Evolutionary conservation across 192 early-diverging fungal species (phyloP), one percentile per base, ranked within the genome.

Genomic region (Phlyctochytrium bullatum): DNA sequence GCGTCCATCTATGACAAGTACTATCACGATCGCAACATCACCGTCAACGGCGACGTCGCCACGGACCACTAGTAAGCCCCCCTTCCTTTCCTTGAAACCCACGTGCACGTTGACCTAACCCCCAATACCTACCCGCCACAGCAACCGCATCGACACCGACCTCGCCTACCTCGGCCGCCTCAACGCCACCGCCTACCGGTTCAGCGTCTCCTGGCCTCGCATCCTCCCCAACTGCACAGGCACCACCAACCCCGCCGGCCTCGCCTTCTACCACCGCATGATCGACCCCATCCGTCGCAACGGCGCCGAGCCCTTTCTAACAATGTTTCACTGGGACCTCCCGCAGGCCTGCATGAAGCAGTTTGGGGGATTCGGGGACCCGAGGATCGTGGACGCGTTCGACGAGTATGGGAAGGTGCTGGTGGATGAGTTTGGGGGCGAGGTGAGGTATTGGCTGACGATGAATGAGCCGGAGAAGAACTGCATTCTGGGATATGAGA

Each of bases 1-100:
- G 60, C 65, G 6, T 57, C 40, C 32, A 73, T 84, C 34, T 84
- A 75, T 60, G 80, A 82, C 66, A 25, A 52, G 12, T 66, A 34
- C 50, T 65, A 16, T 31, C 23, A 12, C 60, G 35, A 62, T 32
- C 60, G 20, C 12, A 32, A 16, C 34, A 51, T 6, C 62, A n/a
- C 3, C 34, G 12, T 23, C 28, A 64, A 64, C 62, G 36, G 36
- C 40, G 34, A 64, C 36, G 29, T 52, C 23, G 62, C 62, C 12
- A 24, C 27, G 16, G 54, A 57, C 27, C 54, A 57, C 54, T 57
- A 57, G 40, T 47, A 47, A 47, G 20, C 6, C 40, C 40, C 20
- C 40, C 20, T 47, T 6, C 40, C 10, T 47, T 6, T 20, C 6
- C 10, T 47, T 14, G 20, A 47, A 14, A 47, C 20, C 40, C 40